A percentile compares a stretch with the other conserved stretches of the same genome.
These are phyloP conservation scores for Penicillium bovifimosum DNA, from an alignment of 495 filamentous ascomycete genomes.

Conservation along the genomic window DNA sequence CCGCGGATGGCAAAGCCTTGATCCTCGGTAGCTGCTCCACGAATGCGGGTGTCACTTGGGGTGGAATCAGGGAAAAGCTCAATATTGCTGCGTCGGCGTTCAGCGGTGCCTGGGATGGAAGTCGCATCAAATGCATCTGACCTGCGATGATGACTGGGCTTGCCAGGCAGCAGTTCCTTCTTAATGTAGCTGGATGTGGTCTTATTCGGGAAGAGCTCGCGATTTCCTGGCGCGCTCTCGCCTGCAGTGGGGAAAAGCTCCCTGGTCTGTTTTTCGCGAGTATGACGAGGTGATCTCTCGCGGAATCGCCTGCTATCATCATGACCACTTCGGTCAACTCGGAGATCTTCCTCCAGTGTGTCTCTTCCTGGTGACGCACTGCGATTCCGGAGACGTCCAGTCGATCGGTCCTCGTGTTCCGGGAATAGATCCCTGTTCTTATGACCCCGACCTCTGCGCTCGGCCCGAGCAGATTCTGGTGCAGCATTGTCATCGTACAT, in stretches of 20 bases:
- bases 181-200: conserved; percentile 40
- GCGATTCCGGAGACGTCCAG: conserved; percentile 51
- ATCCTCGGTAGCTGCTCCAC: conserved; percentile 48
- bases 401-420: conserved; percentile 22
- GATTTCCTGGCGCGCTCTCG: conserved; percentile 20
- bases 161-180: conserved; percentile 68
- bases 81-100: conserved; percentile 26
- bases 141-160: conserved; percentile 56
- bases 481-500: conserved; percentile 66
- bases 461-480: conserved; percentile 23
- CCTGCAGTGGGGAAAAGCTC: conserved; percentile 40
- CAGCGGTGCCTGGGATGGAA: not conserved
- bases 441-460: conserved; percentile 24
- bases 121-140: conserved; percentile 59
- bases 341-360: conserved; percentile 49
- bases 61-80: conserved; percentile 37
- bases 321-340: conserved; percentile 37
- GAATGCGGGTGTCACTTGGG: conserved; percentile 52
- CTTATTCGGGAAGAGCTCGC: conserved; percentile 49
- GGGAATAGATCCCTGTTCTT: conserved; percentile 55
- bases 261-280: conserved; percentile 34
- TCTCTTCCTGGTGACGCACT: conserved; percentile 70
- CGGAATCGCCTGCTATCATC: conserved; percentile 37
- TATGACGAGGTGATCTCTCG: conserved; percentile 34
- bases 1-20: conserved; percentile 65